Percentiles rank a stretch among this genome's conserved stretches.
Conservation (phyloP, 73 alveolate genomes). For the Paramecium sonneborni region DNA sequence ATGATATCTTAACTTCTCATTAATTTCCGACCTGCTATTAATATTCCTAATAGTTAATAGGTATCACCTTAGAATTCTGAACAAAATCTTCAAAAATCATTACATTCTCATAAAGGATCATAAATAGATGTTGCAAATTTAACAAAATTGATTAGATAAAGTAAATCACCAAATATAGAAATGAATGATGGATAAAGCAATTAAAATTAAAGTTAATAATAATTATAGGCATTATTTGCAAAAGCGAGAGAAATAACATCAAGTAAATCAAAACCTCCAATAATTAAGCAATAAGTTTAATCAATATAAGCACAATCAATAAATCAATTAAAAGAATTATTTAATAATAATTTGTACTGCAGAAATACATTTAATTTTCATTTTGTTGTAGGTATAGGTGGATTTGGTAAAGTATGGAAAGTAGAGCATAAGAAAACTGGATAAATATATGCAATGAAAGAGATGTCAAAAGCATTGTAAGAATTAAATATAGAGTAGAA, state of each 20-base stretch:
- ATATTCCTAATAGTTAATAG: constrained; percentile 43
- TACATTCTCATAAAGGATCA: constrained; percentile 48
- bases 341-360: neutral
- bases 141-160: constrained; percentile 17
- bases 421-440: constrained; percentile 78
- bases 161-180: constrained; percentile 11
- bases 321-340: constrained; percentile 33
- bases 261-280: neutral
- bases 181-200: neutral
- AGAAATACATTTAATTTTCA: constrained; percentile 76
- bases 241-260: constrained; percentile 41
- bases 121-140: constrained; percentile 14
- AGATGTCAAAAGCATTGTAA: constrained; percentile 77
- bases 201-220: neutral
- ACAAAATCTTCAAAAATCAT: constrained; percentile 2
- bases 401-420: constrained; percentile 93
- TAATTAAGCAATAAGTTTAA: neutral
- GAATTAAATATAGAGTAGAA: neutral
- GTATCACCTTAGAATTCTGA: constrained; percentile 48
- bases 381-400: constrained; percentile 86
- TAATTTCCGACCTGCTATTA: neutral
- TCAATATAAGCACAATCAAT: neutral
- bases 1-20: neutral
- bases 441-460: constrained; percentile 83
- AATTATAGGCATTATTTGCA: neutral